Percentiles rank a stretch among this genome's conserved stretches.
phyloP scores from a whole-genome alignment of 305 asterid genomes.

The Withania somnifera region DNA sequence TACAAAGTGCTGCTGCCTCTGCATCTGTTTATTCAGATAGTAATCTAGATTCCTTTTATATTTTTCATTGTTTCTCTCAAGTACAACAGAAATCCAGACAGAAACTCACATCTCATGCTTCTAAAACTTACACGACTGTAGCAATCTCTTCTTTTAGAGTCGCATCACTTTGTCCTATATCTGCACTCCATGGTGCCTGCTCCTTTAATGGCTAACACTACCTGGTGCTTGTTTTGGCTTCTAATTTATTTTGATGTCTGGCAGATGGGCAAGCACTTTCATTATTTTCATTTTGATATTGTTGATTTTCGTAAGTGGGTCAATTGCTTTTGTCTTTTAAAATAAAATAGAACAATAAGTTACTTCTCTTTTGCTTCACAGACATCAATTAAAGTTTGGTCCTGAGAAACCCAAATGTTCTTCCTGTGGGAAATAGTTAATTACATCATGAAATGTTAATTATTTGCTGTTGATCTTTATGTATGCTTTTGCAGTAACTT shows the following conservation, averaged over 20 bases:
- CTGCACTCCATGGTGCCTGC: background rate
- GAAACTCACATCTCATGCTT: background rate
- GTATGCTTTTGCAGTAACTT: conserved; percentile 43
- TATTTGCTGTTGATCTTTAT: background rate
- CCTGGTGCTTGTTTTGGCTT: background rate
- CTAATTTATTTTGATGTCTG: background rate
- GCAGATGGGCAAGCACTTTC: background rate
- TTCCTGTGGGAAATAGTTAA: too few relatives aligned
- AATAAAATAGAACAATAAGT: too few relatives aligned
- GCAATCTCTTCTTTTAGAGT: background rate
- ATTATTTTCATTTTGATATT: background rate
- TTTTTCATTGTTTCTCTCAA: background rate
- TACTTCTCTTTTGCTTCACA: too few relatives aligned
- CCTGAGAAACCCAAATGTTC: too few relatives aligned
- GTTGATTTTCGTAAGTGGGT: background rate
- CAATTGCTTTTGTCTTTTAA: background rate
- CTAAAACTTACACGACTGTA: background rate
- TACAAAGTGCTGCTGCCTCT: background rate
- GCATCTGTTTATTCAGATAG: background rate
- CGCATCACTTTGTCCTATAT: background rate
- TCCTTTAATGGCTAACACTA: background rate
- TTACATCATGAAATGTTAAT: too few relatives aligned
- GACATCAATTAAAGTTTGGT: too few relatives aligned
- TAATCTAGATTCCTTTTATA: background rate
- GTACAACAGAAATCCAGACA: background rate